Evolutionary conservation across 2,329 filamentous ascomycete species (phyloP), one percentile per base, ranked within the genome.

Genomic region (Didymellaceae sp.): DNA sequence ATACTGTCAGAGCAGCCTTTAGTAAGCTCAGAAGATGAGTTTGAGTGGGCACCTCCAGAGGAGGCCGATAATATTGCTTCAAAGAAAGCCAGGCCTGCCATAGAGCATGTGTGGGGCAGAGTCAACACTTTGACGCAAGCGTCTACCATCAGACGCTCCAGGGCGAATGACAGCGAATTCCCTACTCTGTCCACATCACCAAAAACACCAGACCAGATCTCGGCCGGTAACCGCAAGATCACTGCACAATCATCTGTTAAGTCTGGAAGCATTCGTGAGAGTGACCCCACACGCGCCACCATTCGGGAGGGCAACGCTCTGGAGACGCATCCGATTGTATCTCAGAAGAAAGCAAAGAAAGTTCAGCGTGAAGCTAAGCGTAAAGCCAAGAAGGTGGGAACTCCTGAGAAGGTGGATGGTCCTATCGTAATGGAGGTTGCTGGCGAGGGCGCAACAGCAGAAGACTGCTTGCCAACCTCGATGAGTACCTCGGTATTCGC

Each of bases 271-370:
- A 4, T n/a, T 6, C 13, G 20, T 17, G 22, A 28, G 1, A 24
- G 18, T 28, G 35, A 35, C 6, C 35, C 41, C 3, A 41, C 34
- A 6, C 14, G 41, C 24, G 2, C 24, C 3, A 16, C 40, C 6
- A 28, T 17, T 3, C 24, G 30, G 11, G 11, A 30, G 3, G 9
- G 20, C 11, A 14, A 28, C 13, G 7, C 31, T 10, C 22, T 31
- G 34, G 21, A 45, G 11, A 16, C 11, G 13, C 41, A 41, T 13
- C 41, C 47, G 3, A 24, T 45, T 9, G 42, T 63, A 2, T 60
- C 62, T 11, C 55, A 62, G 33, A 67, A 61, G 49, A 67, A 62
- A 52, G 52, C 54, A 13, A 64, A 65, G 32, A 70, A 68, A 43
- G 34, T 51, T 5, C 49, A 54, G 22, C 54, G 58, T 1, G 51